Base-by-base conservation (phyloP, 176 grass and related monocot species). In the Aegilops speltoides region DNA sequence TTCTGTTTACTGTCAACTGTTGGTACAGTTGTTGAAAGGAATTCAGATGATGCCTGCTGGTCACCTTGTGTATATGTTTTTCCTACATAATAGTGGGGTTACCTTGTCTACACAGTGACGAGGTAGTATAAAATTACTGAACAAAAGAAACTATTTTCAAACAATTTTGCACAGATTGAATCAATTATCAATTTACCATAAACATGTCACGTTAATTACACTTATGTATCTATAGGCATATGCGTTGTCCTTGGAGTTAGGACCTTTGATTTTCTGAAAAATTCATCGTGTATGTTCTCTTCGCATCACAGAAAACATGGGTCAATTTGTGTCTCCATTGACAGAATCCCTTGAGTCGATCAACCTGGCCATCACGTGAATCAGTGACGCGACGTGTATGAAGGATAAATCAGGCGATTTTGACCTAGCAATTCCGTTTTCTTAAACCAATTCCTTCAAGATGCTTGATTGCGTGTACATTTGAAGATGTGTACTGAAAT, bases 1-100 rank as follows among this genome's bases (percentile, higher is more conserved):
- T 54, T 54, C 50, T 54, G 50, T 54, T 54, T 54, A 59, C 56
- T 59, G 41, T 65, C 41, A 82, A 90, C 59, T 61, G 26, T 29
- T 76, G 45, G 73, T 52, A 5, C 45, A 48, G 13, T 48, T 48
- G 41, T 75, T 72, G 4, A 38, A 24, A 72, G 22, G 57, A 68
- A 40, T 11, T 76, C 57, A 33, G 54, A 22, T 22, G 25, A 12
- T 48, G 59, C 26, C 64, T 74, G n/a, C 33, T 40, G 15, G 7
- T 64, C 59, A 64, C 23, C 36, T 62, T 79, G 73, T n/a, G 15
- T 82, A 11, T 24, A 48, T 54, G 17, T 19, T 10, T 54, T 19
- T 54, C 45, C 13, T 54, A 19, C 7, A 54, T 17, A 54, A 52
- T 38, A 38, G 37, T 19, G 50, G 50, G 15, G 50, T 0, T 54